Percentiles rank a stretch among this genome's conserved stretches.
Conservation (phyloP, 495 filamentous ascomycete species). For the Neurospora tetraspora region DNA sequence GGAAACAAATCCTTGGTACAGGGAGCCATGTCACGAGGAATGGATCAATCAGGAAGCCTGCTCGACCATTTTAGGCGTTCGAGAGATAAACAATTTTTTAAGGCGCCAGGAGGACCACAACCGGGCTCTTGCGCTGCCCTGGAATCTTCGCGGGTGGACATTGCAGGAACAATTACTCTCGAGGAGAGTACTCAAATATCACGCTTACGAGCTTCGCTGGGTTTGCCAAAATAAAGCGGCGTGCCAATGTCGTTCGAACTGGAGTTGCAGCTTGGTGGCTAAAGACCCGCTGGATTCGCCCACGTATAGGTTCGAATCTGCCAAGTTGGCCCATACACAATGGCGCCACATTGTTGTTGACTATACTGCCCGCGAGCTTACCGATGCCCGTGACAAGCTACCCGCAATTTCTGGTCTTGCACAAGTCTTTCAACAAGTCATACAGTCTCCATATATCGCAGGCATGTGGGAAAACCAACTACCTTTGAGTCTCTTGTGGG, state of each 20-base stretch:
- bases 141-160: not conserved
- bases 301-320: not conserved
- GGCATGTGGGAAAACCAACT: constrained; percentile 17
- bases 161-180: constrained; percentile 5
- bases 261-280: not conserved
- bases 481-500: not conserved
- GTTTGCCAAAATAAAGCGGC: not conserved
- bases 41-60: not conserved
- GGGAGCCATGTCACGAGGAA: not conserved
- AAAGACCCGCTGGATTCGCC: not conserved
- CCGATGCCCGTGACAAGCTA: constrained; percentile 19
- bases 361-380: constrained; percentile 12
- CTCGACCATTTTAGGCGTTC: not conserved
- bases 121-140: not conserved
- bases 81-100: not conserved
- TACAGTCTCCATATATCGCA: constrained; percentile 19
- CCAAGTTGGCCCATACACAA: not conserved
- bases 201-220: constrained; percentile 1
- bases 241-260: not conserved
- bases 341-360: constrained; percentile 2
- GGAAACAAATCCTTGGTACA: not conserved
- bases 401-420: constrained; percentile 23
- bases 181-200: not conserved
- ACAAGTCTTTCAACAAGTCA: constrained; percentile 6
- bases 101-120: not conserved